Base-by-base conservation (phyloP, 495 filamentous ascomycete species). In the Hapsidospora chrysogenum region DNA sequence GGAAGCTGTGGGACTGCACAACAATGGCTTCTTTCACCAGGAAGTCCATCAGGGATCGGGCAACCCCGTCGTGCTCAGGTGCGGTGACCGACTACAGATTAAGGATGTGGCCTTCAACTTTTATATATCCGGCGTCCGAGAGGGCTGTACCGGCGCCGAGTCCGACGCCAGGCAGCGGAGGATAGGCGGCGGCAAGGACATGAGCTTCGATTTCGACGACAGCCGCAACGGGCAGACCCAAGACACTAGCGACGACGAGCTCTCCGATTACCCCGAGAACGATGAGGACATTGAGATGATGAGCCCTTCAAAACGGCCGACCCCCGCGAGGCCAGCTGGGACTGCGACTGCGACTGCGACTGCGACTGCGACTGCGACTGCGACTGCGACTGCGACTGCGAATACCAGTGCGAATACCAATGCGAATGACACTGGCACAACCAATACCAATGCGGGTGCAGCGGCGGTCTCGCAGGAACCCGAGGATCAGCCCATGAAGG, bases 21-120 rank as follows among this genome's bases (percentile, higher is more conserved):
- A 76, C 43, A 95, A 94, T 49, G 85, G 85, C 20, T 77, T 80
- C 21, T 92, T 87, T 41, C 72, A 82, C 31, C 78, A 93, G 33
- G 79, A 80, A 22, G 66, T 74, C 34, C 78, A 73, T 52, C 64
- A 76, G 45, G 6, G 6, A 6, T 60, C 64, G 11, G 72, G 76
- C 26, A 64, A 73, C 23, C 58, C 71, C 13, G 66, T 79, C 15
- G 67, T 72, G 7, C 56, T 94, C 33, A 65, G 73, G 33, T 80
- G 79, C 45, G 78, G 80, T 27, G 76, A 77, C 46, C 62, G 63
- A 13, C 75, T 93, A 23, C 76, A 84, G 46, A 81, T 92, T 46
- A 82, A 82, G 44, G 73, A 77, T 26, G 78, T 89, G 9, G 63
- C 70, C 27, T 75, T 89, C 33, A 56, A 56, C 20, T 89, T 92